These are phyloP conservation scores for Camptophora hylomeconis DNA, from an alignment of 2,329 filamentous ascomycete species.

Conservation along the genomic window DNA sequence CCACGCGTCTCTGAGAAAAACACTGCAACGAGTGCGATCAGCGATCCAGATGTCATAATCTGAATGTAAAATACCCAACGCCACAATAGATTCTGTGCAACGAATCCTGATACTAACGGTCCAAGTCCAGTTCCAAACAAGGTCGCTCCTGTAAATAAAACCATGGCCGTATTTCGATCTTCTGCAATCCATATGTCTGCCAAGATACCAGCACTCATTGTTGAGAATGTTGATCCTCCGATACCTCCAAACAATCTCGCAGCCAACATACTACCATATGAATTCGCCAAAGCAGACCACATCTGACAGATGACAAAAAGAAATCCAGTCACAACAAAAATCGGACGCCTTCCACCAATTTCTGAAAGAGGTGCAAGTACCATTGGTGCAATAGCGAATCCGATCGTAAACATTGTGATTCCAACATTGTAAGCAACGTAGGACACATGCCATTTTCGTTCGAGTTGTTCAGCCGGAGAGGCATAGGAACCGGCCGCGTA, in stretches of 20 bases:
- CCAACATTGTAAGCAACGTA: constrained; percentile 50
- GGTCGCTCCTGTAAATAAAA: constrained; percentile 65
- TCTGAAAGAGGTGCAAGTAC: constrained; percentile 76
- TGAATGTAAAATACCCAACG: constrained; percentile 87
- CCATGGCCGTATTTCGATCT: constrained; percentile 80
- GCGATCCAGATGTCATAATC: constrained; percentile 51
- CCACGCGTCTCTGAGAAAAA: constrained; percentile 75
- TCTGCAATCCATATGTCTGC: constrained; percentile 71
- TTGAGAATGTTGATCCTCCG: constrained; percentile 59
- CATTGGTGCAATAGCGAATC: constrained; percentile 79
- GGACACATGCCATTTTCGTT: constrained; percentile 50
- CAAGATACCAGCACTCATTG: constrained; percentile 86
- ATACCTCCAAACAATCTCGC: constrained; percentile 64
- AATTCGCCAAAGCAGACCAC: constrained; percentile 57
- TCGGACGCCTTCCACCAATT: constrained; percentile 72
- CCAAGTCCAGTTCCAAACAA: constrained; percentile 70
- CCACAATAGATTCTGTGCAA: constrained; percentile 58
- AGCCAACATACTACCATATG: constrained; percentile 56
- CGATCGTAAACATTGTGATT: constrained; percentile 69
- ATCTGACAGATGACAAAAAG: constrained; percentile 55
- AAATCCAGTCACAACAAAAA: constrained; percentile 64
- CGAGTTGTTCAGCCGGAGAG: constrained; percentile 54
- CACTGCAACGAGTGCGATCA: constrained; percentile 51
- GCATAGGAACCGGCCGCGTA: constrained; percentile 73
- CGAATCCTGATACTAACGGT: constrained; percentile 56